phyloP scores from a whole-genome alignment of 805 yeast genomes.

The Candida verbasci region DNA sequence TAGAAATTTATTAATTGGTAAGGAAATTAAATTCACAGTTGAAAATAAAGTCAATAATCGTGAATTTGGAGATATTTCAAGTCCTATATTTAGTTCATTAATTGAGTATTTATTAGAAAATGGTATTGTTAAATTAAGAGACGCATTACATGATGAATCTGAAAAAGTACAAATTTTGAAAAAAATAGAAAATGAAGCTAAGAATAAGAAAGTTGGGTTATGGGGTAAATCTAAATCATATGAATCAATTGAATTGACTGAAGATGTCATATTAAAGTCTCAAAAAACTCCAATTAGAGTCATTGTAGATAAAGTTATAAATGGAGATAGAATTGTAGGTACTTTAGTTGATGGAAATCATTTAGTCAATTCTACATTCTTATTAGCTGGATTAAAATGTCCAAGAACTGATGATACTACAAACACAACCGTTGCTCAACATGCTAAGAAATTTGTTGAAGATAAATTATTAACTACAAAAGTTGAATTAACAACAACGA shows the following conservation, averaged over 20 bases:
- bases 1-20: constrained; percentile 61
- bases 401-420: constrained; percentile 59
- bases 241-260: constrained; percentile 23
- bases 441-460: constrained; percentile 62
- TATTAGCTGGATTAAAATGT: constrained; percentile 68
- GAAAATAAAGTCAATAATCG: constrained; percentile 52
- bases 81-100: constrained; percentile 61
- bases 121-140: constrained; percentile 63
- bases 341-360: constrained; percentile 47
- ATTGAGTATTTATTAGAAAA: constrained; percentile 50
- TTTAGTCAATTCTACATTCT: constrained; percentile 56
- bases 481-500: constrained; percentile 45
- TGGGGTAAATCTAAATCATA: constrained; percentile 37
- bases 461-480: constrained; percentile 57
- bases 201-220: constrained; percentile 46
- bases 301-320: constrained; percentile 69
- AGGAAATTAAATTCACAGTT: constrained; percentile 56
- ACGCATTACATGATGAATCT: constrained; percentile 39
- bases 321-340: constrained; percentile 73
- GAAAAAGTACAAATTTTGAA: constrained; percentile 36
- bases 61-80: constrained; percentile 67
- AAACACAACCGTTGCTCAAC: constrained; percentile 57
- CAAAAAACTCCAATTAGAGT: constrained; percentile 41
- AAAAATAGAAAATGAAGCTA: constrained; percentile 48
- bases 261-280: constrained; percentile 31